phyloP scores from a whole-genome alignment of 192 early-diverging fungal genomes.

The Globomyces pollinis-pini region DNA sequence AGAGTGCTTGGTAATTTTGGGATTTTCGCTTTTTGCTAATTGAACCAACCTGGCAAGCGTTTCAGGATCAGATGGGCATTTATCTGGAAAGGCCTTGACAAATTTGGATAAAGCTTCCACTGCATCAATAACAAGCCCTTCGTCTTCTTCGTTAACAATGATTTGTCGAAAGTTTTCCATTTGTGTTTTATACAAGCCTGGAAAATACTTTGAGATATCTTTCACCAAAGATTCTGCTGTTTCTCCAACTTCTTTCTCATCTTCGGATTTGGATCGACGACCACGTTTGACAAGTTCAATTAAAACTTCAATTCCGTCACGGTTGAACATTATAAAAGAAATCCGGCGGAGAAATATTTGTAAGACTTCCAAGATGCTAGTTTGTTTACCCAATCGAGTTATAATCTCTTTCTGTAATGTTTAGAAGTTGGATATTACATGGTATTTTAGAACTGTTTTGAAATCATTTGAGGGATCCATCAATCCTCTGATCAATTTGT shows the following conservation, averaged over 20 bases:
- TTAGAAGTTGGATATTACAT: constrained; percentile 37
- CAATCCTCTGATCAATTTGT: constrained; percentile 57
- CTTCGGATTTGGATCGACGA: constrained; percentile 10
- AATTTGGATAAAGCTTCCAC: constrained; percentile 64
- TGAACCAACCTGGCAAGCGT: neutral
- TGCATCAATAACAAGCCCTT: constrained; percentile 29
- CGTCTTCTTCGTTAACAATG: constrained; percentile 24
- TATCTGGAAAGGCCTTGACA: constrained; percentile 56
- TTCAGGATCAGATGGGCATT: constrained; percentile 20
- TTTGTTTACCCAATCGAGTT: constrained; percentile 55
- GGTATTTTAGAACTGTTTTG: constrained; percentile 61
- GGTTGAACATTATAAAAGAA: constrained; percentile 66
- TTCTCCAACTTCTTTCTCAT: constrained; percentile 13
- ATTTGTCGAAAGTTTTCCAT: constrained; percentile 38
- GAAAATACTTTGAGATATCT: constrained; percentile 48
- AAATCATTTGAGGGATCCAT: constrained; percentile 66
- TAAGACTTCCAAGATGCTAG: constrained; percentile 62
- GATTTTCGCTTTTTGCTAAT: neutral
- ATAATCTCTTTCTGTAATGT: constrained; percentile 54
- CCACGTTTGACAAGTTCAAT: constrained; percentile 30
- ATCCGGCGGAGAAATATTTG: constrained; percentile 66
- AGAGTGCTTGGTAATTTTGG: too few relatives aligned
- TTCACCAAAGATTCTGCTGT: constrained; percentile 48
- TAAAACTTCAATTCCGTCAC: constrained; percentile 52
- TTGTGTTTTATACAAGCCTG: constrained; percentile 50